Evolutionary conservation across 768 basidiomycete species (phyloP).

Genomic region (Galerina sulciceps): DNA sequence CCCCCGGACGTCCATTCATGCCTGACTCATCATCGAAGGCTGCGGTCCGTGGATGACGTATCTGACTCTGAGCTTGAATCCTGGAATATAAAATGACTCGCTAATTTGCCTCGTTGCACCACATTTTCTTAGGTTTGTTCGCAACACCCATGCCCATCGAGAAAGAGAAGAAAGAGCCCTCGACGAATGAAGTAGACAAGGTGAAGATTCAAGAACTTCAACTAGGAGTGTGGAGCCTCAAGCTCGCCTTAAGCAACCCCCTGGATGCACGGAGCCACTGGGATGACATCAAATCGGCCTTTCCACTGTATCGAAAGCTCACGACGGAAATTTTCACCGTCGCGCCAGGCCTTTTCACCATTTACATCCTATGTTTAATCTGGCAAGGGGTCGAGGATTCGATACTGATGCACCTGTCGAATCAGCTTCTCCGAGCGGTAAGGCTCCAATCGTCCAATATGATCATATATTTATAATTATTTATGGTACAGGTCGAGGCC

Average conservation of each 20-base stretch:
- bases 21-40: no score
- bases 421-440: slow-evolving; percentile 8
- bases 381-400: slow-evolving; percentile 13
- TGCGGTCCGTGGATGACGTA: no score
- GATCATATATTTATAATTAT: not conserved
- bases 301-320: slow-evolving; percentile 6
- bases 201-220: slow-evolving; percentile 8
- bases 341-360: slow-evolving; percentile 5
- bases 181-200: not conserved
- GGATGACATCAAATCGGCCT: not conserved
- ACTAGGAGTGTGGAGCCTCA: slow-evolving; percentile 12
- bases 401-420: slow-evolving; percentile 13
- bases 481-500: not conserved
- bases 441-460: not conserved
- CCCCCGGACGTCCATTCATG: no score
- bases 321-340: slow-evolving; percentile 5
- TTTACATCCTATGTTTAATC: slow-evolving; percentile 8
- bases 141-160: not conserved
- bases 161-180: not conserved
- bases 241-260: not conserved
- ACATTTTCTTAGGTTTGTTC: no score
- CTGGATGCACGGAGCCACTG: slow-evolving; percentile 1
- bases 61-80: no score
- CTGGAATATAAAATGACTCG: no score
- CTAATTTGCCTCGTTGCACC: no score